Base-by-base conservation (phyloP, 345 rosid species). In the Crucihimalaya himalaica region DNA sequence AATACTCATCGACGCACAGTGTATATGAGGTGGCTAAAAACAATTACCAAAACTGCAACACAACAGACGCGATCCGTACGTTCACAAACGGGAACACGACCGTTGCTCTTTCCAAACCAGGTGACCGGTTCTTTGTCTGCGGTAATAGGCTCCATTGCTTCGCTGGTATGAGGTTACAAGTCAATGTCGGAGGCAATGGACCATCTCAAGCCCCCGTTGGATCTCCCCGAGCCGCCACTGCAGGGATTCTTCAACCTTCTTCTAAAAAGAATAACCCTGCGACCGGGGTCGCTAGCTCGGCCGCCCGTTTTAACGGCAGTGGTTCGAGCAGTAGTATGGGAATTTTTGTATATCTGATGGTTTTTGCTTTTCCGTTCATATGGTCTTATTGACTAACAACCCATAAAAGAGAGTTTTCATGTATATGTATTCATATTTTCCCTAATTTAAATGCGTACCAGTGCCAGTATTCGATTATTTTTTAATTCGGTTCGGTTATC, bases 61-160 rank as follows among this genome's bases (percentile, higher is more conserved):
- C 86, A 5, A 83, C 86, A 9, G 73, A 86, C 7, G 79, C 66
- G 2, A 15, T 87, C 5, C 78, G 68, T n/a, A 80, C 84, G 25
- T 96, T 74, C 76, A 58, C 92, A 23, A 86, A 78, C 42, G 97
- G 98, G 56, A 96, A 96, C 86, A 92, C 96, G 19, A 83, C 98
- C 5, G 72, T 96, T 3, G 43, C 92, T 10, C 64, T 96, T 56
- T 55, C 88, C 3, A 68, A 80, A 12, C 84, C 90, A 0, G 98
- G 93, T 4, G 20, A 75, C 4, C 73, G 85, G 72, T 96, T 84
- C 68, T 96, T 96, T 56, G 42, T 85, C 4, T 76, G 85, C 12
- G 97, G 91, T 0, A 87, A 86, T 83, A 73, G 67, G 82, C 78
- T 96, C 13, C 75, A 86, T 48, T 96, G 99, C 78, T 80, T 90